Percentiles rank a stretch among this genome's conserved stretches.
These are phyloP conservation scores for Vigna radiata DNA, from an alignment of 306 rosid genomes.

Conservation along the genomic window DNA sequence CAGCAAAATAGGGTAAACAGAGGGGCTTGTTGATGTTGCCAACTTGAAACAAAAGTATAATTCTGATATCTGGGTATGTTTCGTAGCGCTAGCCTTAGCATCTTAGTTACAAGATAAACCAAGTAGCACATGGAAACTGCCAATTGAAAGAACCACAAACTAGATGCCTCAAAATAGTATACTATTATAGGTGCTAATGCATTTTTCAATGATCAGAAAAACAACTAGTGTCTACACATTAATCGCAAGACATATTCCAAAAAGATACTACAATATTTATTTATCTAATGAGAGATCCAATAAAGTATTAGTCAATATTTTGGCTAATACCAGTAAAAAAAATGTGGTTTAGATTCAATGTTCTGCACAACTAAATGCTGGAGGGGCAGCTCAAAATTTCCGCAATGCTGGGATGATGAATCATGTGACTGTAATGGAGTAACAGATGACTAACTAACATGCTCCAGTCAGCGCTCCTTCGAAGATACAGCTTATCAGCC, in stretches of 20 bases:
- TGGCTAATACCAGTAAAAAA: constrained; percentile 40
- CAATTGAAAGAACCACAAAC: not conserved
- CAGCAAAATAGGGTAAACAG: too few relatives aligned
- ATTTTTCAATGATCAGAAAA: constrained; percentile 22
- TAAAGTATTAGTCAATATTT: constrained; percentile 36
- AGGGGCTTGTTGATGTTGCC: too few relatives aligned
- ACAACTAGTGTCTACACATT: constrained; percentile 15
- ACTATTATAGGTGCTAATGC: constrained; percentile 6
- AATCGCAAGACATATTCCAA: constrained; percentile 33
- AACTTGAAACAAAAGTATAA: not conserved
- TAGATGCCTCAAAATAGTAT: not conserved
- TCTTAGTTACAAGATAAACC: too few relatives aligned
- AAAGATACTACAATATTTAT: constrained; percentile 41
- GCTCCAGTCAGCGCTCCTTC: constrained; percentile 42
- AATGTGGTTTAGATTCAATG: constrained; percentile 49
- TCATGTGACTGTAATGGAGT: constrained; percentile 38
- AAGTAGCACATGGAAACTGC: not conserved
- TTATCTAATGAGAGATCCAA: constrained; percentile 44
- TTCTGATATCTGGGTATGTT: not conserved
- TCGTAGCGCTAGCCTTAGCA: too few relatives aligned
- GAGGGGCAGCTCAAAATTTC: constrained; percentile 49
- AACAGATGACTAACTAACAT: constrained; percentile 48
- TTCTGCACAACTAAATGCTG: constrained; percentile 49
- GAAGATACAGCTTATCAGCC: constrained; percentile 40
- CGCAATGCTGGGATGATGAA: constrained; percentile 37